Evolutionary conservation across 2,329 filamentous ascomycete species (phyloP), one percentile per base, ranked within the genome.

Genomic region (Pleomassaria siparia): DNA sequence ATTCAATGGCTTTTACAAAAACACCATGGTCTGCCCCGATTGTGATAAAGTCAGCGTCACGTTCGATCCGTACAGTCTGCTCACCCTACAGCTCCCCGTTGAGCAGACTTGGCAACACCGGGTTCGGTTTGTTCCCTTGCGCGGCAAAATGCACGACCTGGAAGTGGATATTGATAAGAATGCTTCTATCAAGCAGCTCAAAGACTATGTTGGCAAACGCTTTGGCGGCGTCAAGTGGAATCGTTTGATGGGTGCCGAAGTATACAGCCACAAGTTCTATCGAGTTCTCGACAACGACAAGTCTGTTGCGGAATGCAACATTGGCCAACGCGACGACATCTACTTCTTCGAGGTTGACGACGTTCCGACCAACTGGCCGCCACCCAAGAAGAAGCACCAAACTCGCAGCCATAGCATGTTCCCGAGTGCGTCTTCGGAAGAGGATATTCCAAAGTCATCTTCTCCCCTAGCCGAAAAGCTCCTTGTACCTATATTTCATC

Each of bases 1-100:
- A 10, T 99, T 99, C 70, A 95, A 90, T 18, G 94, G 94, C 54
- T 90, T 97, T 80, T 99, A 97, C 80, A 96, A 97, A 75, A 97
- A 95, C 36, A 97, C 92, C 0, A 81, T 99, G 54, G 87, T 94
- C 54, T 99, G 94, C 65, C 94, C 94, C 0, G 82, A 81, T 7
- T 99, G 94, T 69, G 81, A 87, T 59, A 99, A 97, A 74, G 88
- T 97, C 72, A 96, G 91, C 80, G 96, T 99, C 61, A 97, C 94
- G 0, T 99, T 99, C 64, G 94, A 99, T 67, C 94, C 94, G 0
- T 99, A 95, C 77, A 96, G 91, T 70, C 94, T 95, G 56, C 75
- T 99, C 49, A 96, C 94, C 0, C 76, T 99, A 20, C 94, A 95
- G 47, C 76, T 99, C 26, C 94, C 94, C 0, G 83, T 96, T 45